These are phyloP conservation scores for Drechslerella dactyloides DNA, from an alignment of 2,329 filamentous ascomycete species.

Conservation along the genomic window DNA sequence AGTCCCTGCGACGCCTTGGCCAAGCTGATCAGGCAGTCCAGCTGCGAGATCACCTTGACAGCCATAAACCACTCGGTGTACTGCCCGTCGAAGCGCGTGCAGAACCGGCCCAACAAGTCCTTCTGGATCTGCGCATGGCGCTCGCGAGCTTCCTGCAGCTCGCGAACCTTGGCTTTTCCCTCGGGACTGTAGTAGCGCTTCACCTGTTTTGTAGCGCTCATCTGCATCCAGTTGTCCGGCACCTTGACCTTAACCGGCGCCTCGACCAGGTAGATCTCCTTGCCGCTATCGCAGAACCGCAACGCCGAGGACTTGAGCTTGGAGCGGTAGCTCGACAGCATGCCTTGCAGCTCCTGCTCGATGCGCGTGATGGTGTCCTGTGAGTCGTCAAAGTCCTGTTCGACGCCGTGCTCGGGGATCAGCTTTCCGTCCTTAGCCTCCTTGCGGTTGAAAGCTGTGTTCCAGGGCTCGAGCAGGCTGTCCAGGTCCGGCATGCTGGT, in stretches of 20 bases:
- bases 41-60: constrained; percentile 86
- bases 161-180: constrained; percentile 78
- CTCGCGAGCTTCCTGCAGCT: constrained; percentile 92
- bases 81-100: constrained; percentile 83
- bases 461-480: constrained; percentile 80
- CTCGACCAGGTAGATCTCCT: constrained; percentile 96
- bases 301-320: constrained; percentile 76
- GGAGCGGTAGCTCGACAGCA: constrained; percentile 74
- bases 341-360: constrained; percentile 71
- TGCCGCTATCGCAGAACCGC: constrained; percentile 83
- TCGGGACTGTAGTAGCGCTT: constrained; percentile 94
- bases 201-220: constrained; percentile 88
- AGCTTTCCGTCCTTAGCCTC: constrained; percentile 81
- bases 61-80: constrained; percentile 85
- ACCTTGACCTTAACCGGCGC: constrained; percentile 82
- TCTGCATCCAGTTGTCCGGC: constrained; percentile 88
- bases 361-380: constrained; percentile 77
- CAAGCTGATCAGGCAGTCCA: constrained; percentile 92
- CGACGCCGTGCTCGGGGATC: constrained; percentile 83
- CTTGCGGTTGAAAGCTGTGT: constrained; percentile 83
- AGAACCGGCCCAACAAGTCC: constrained; percentile 83
- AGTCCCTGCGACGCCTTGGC: constrained; percentile 85
- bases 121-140: constrained; percentile 89
- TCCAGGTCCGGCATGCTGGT: constrained; percentile 82
- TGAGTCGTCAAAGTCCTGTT: constrained; percentile 89